Evolutionary conservation across 2,329 filamentous ascomycete genomes (phyloP).

Genomic region (Fusarium equiseti): DNA sequence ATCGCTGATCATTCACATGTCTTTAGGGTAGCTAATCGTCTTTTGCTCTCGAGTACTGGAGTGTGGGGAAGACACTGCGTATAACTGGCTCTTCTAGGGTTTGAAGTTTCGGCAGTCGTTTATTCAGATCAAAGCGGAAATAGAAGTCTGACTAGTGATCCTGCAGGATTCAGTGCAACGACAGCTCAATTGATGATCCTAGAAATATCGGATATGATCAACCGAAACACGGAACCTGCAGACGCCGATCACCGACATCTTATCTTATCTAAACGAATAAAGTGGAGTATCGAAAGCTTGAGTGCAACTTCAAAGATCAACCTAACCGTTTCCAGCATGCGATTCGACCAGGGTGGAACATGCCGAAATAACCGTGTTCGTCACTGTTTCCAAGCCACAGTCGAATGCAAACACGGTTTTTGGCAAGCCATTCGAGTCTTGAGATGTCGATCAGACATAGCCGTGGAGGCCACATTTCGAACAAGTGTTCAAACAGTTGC

Average conservation of each 20-base stretch:
- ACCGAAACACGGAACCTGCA: neutral
- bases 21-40: neutral
- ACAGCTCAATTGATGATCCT: neutral
- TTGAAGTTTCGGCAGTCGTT: neutral
- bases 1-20: neutral
- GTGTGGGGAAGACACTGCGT: neutral
- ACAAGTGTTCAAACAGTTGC: neutral
- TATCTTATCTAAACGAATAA: constrained; percentile 20
- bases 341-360: constrained; percentile 3
- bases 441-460: neutral
- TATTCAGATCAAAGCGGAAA: neutral
- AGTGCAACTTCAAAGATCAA: neutral
- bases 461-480: constrained; percentile 8
- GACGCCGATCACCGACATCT: neutral
- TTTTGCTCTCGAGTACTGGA: neutral
- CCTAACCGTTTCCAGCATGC: neutral
- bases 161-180: neutral
- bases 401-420: neutral
- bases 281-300: neutral
- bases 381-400: constrained; percentile 18
- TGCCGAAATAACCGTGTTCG: constrained; percentile 2
- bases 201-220: neutral
- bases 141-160: neutral
- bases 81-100: neutral
- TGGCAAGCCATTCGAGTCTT: constrained; percentile 1